Conservation (phyloP, 768 basidiomycete genomes). For the Scleroderma citrinum region DNA sequence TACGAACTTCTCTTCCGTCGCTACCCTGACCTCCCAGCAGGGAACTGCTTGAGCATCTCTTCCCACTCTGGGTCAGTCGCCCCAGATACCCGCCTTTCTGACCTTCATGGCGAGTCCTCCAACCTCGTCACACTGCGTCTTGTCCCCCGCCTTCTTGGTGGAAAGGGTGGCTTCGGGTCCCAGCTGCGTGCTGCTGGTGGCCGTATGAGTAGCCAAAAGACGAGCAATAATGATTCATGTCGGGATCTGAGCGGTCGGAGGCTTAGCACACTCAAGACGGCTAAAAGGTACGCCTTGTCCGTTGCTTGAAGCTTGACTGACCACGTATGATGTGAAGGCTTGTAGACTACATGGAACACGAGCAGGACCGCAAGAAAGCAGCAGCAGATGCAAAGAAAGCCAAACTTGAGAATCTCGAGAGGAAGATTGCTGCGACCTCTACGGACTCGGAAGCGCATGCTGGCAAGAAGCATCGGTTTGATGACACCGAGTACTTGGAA, state of each 20-base stretch:
- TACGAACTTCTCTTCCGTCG: constrained; percentile 39
- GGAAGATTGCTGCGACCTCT: constrained; percentile 48
- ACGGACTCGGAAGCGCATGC: constrained; percentile 42
- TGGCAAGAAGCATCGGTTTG: constrained; percentile 84
- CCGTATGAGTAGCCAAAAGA: constrained; percentile 94
- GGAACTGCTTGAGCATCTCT: constrained; percentile 37
- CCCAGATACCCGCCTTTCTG: constrained; percentile 29
- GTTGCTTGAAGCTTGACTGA: neutral
- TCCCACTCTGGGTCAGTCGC: constrained; percentile 31
- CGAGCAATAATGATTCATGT: constrained; percentile 92
- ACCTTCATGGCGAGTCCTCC: constrained; percentile 27
- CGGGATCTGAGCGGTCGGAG: constrained; percentile 86
- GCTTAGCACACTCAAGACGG: constrained; percentile 92
- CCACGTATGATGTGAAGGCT: constrained; percentile 43
- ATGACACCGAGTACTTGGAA: constrained; percentile 89
- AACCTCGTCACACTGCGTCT: constrained; percentile 63
- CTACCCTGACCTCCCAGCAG: constrained; percentile 42
- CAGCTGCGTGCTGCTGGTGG: constrained; percentile 96
- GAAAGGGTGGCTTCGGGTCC: constrained; percentile 97
- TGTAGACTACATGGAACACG: constrained; percentile 80
- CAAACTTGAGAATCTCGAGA: constrained; percentile 82
- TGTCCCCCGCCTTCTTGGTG: constrained; percentile 72
- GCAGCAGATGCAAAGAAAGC: constrained; percentile 70
- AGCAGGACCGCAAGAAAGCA: constrained; percentile 75
- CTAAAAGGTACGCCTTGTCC: constrained; percentile 66